Base-by-base conservation (phyloP, 306 rosid species). In the Cajanus cajan region DNA sequence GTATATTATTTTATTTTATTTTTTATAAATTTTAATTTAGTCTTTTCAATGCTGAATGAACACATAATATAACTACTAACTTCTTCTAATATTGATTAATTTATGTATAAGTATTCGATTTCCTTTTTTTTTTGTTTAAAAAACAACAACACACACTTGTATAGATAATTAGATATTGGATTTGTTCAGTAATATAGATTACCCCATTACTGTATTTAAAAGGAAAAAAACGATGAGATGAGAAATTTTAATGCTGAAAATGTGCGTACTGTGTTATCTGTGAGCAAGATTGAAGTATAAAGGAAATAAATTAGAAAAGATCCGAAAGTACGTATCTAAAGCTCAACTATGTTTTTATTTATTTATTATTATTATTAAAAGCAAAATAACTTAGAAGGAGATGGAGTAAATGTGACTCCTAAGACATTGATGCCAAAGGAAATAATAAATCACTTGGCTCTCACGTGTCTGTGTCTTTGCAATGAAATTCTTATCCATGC, bases 381-480 rank as follows among this genome's bases (percentile, higher is more conserved):
- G 41, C 22, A 83, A 78, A 73, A 73, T 24, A 82, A 68, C 5
- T 57, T 54, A 63, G 39, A 59, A 15, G n/a, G 10, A 52, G 71
- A 67, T 73, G n/a, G 79, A 81, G 86, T 86, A 73, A 83, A 68
- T 72, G 50, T 83, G 19, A 80, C 85, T 80, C 85, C 85, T 80
- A 77, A 76, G 82, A 80, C 63, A 80, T 21, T 33, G 75, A 76
- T 83, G 83, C 39, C 28, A 45, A 74, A 86, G 71, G 7, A 59
- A 67, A 24, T 73, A 72, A 43, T 44, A 66, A 80, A 69, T 21
- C 62, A 47, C 62, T 50, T 40, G 24, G 47, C 15, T 84, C 83
- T 82, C 89, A 86, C 90, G 86, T 84, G 92, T 86, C 71, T n/a
- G 31, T 77, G 86, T 81, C 80, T 67, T 51, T 66, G 39, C 65